Percentiles rank a stretch among this genome's conserved stretches.
phyloP scores from a whole-genome alignment of 495 filamentous ascomycete genomes.

The Lophiostoma macrostomum region DNA sequence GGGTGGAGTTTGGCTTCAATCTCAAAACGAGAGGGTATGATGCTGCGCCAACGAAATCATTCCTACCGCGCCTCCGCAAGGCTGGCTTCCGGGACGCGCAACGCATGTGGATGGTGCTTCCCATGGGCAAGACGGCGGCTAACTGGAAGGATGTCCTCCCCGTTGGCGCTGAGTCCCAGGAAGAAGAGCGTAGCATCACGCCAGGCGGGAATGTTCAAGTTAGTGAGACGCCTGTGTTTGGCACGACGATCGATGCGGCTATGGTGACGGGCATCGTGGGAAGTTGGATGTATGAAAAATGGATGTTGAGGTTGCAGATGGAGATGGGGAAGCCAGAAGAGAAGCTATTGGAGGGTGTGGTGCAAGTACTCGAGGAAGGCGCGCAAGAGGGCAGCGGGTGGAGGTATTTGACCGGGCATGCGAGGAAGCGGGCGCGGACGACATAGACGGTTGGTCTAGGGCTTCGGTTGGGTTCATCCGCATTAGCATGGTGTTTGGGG shows the following conservation, averaged over 20 bases:
- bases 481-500: slow-evolving; percentile 30
- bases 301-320: slow-evolving; percentile 80
- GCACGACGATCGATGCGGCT: slow-evolving; percentile 70
- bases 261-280: slow-evolving; percentile 78
- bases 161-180: slow-evolving; percentile 17
- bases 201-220: slow-evolving; percentile 44
- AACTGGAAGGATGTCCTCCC: slow-evolving; percentile 46
- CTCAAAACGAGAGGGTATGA: slow-evolving; percentile 88
- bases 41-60: slow-evolving; percentile 72
- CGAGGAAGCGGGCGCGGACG: slow-evolving; percentile 61
- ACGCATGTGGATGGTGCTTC: slow-evolving; percentile 85
- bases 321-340: slow-evolving; percentile 71
- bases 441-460: slow-evolving; percentile 9
- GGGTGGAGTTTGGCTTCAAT: slow-evolving; percentile 83
- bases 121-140: slow-evolving; percentile 69
- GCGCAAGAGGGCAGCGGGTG: slow-evolving; percentile 75
- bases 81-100: slow-evolving; percentile 75
- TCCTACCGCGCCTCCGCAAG: slow-evolving; percentile 68
- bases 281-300: slow-evolving; percentile 93
- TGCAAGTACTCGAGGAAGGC: slow-evolving; percentile 79
- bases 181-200: slow-evolving; percentile 30
- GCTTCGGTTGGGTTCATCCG: slow-evolving; percentile 6
- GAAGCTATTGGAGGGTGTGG: slow-evolving; percentile 69
- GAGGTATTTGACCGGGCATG: slow-evolving; percentile 82
- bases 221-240: slow-evolving; percentile 61